Evolutionary conservation across 2,329 filamentous ascomycete species (phyloP), one percentile per base, ranked within the genome.

Genomic region (Rhinocladiella similis): DNA sequence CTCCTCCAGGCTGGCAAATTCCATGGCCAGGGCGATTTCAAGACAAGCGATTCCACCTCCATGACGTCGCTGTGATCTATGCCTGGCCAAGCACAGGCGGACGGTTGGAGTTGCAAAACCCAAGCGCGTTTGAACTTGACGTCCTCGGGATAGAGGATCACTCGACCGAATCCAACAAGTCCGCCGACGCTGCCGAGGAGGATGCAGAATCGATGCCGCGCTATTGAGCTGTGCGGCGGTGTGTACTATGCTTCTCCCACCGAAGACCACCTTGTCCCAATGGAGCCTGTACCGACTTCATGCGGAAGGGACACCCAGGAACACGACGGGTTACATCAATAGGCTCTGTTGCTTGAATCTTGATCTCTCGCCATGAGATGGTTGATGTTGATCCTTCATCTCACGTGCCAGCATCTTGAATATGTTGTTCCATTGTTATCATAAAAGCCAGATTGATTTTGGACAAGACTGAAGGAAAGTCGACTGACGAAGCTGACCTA

Each of bases 101-200:
- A 14, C 12, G 41, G 18, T 19, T 45, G 13, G 41, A 45, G 13
- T 14, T 45, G 41, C 41, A 45, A 45, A 45, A 45, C 41, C 41
- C 3, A n/a, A 45, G 41, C 18, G 41, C 41, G 18, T 19, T 45
- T 19, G 41, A 45, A 19, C 41, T 45, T 4, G 13, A 45, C 18
- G 18, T 45, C 12, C 41, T 45, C 41, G 41, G 41, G 18, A 45
- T 45, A 4, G 41, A 50, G 9, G 53, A 56, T 19, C 41, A 35
- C 7, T 56, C 47, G 2, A 52, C 38, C 18, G 53, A 56, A 9
- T 51, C 47, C 3, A 52, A 56, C 27, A 56, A 56, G 18, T 51
- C 53, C 16, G 47, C 47, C 29, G 53, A 56, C 22, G 53, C 49
- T 13, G 53, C 43, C n/a, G 53, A 56, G 39, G 35, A 38, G 3